Evolutionary conservation across 2,329 filamentous ascomycete species (phyloP), one percentile per base, ranked within the genome.

Genomic region (Cryphonectria japonica): DNA sequence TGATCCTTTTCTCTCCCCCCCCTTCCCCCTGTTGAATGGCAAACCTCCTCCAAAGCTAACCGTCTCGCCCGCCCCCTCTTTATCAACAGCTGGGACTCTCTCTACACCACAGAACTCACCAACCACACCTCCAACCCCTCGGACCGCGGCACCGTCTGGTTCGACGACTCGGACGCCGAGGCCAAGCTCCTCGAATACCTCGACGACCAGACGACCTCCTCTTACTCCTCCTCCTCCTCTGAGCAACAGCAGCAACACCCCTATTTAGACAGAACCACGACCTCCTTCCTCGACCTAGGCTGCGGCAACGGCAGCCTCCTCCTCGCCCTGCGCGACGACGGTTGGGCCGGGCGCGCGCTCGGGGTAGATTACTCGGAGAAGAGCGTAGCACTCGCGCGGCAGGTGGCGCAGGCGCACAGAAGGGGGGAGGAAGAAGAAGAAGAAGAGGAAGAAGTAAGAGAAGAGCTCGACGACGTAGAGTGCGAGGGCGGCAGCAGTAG

Each of bases 261-360:
- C 26, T 72, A 76, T 4, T 72, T 76, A 9, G 71, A 76, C 54
- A 72, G 78, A n/a, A 66, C 77, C 6, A 76, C 80, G n/a, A 85
- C 88, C 14, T 82, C 87, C 1, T 90, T 97, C 72, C 85, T 98
- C 0, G 96, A 99, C 79, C 86, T 99, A 0, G 96, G 96, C 29
- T 98, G 94, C 14, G 96, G 96, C 1, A 99, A 99, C 82, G 96
- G 95, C 1, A 93, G 94, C 76, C 87, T 98, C 78, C 85, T 98
- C n/a, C 93, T 96, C 75, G 86, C 90, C n/a, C 83, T 98, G 43
- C 83, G 92, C 43, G 90, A 91, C 39, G 82, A 82, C 16, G 81
- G 83, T 3, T 97, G 92, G 87, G 68, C 74, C 3, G 93, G 93
- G 0, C 81, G 84, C 3, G 90, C 97, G 85, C 84, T 97, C 0